phyloP scores from a whole-genome alignment of 192 early-diverging fungal genomes.

The Backusella tarrabulga region DNA sequence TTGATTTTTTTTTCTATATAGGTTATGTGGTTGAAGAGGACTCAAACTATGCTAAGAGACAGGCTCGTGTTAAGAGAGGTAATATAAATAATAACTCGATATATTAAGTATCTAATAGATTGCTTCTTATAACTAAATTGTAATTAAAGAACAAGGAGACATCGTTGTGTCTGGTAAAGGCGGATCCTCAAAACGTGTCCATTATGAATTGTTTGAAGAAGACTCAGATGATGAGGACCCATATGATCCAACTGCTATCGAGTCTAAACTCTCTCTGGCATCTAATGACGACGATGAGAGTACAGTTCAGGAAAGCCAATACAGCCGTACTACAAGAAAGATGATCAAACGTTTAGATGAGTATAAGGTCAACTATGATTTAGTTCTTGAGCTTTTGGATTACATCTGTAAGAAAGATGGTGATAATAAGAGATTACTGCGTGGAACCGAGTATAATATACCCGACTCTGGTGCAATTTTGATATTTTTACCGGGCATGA shows the following conservation, averaged over 20 bases:
- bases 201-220: conserved; percentile 33
- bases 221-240: conserved; percentile 30
- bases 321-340: conserved; percentile 28
- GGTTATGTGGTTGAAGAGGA: conserved; percentile 50
- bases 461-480: conserved; percentile 63
- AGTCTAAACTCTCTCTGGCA: conserved; percentile 7
- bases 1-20: not conserved
- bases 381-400: conserved; percentile 46
- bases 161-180: conserved; percentile 32
- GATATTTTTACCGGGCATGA: conserved; percentile 70
- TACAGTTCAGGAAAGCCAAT: not conserved
- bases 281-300: not conserved
- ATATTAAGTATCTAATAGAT: not conserved
- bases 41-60: conserved; percentile 39
- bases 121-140: not conserved
- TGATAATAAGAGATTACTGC: conserved; percentile 24
- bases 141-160: conserved; percentile 6
- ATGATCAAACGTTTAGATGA: conserved; percentile 52
- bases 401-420: conserved; percentile 37
- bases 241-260: conserved; percentile 11
- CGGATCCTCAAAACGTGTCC: conserved; percentile 36
- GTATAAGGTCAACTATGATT: conserved; percentile 53
- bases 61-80: conserved; percentile 17
- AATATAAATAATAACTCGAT: not conserved
- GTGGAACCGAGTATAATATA: conserved; percentile 40